Conservation (phyloP, 768 basidiomycete species). For the Rhodotorula taiwanensis region DNA sequence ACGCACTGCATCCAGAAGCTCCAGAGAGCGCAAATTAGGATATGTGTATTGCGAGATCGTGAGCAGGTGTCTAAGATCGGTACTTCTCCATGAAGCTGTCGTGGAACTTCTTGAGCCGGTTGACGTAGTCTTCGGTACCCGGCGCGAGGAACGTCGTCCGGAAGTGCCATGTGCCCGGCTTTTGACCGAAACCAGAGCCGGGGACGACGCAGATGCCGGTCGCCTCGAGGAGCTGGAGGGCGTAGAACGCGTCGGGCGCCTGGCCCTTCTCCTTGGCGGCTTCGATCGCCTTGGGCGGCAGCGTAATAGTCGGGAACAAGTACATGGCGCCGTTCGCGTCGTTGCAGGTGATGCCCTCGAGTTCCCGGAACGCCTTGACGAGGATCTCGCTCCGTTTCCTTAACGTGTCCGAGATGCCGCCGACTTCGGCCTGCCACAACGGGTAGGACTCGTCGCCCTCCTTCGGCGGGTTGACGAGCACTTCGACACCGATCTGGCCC, state of each 20-base stretch:
- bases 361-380: conserved; percentile 67
- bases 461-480: conserved; percentile 82
- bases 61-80: neutral
- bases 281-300: conserved; percentile 65
- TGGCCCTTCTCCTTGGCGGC: conserved; percentile 67
- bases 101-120: conserved; percentile 72
- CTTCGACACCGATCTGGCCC: conserved; percentile 91
- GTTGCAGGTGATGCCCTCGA: conserved; percentile 85
- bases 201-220: conserved; percentile 93
- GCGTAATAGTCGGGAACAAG: conserved; percentile 73
- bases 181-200: conserved; percentile 91
- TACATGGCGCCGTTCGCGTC: conserved; percentile 80
- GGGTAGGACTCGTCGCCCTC: conserved; percentile 66
- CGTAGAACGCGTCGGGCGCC: conserved; percentile 82
- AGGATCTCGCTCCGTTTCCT: conserved; percentile 64
- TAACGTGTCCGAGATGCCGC: conserved; percentile 67
- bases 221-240: conserved; percentile 70
- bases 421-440: conserved; percentile 77
- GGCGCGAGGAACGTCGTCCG: conserved; percentile 90
- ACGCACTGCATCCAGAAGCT: too few species aligned
- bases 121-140: conserved; percentile 85
- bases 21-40: too few species aligned
- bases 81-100: conserved; percentile 50
- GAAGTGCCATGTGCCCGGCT: conserved; percentile 81
- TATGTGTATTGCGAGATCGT: too few species aligned